A percentile compares a stretch with the other conserved stretches of the same genome.
Evolutionary conservation across 192 early-diverging fungal genomes (phyloP).

Genomic region (Backusella psychrophila): DNA sequence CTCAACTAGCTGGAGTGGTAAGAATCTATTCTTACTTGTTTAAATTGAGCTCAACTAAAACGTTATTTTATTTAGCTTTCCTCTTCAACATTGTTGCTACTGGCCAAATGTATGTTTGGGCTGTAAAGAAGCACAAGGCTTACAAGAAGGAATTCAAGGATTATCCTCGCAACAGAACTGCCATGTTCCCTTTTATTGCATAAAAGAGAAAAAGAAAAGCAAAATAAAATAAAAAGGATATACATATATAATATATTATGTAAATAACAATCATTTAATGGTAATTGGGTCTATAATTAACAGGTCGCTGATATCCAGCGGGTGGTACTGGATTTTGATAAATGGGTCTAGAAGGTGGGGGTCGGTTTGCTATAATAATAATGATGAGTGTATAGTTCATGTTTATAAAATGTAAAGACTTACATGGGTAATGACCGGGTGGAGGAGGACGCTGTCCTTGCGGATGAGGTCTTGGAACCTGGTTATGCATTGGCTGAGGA

Average conservation of each 20-base stretch:
- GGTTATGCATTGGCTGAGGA: neutral
- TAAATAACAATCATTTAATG: neutral
- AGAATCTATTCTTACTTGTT: neutral
- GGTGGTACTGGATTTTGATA: neutral
- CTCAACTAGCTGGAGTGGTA: conserved; percentile 68
- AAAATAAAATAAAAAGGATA: neutral
- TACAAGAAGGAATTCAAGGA: conserved; percentile 90
- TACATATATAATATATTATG: neutral
- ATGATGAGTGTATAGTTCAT: neutral
- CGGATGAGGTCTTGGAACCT: neutral
- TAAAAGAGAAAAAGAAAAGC: conserved; percentile 26
- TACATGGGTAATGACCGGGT: neutral
- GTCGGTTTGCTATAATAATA: neutral
- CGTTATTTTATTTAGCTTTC: conserved; percentile 34
- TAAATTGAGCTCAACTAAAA: neutral
- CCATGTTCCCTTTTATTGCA: conserved; percentile 69
- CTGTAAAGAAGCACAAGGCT: conserved; percentile 91
- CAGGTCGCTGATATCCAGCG: neutral
- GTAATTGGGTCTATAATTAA: neutral
- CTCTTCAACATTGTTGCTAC: conserved; percentile 68
- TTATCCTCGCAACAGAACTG: conserved; percentile 85
- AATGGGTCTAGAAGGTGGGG: neutral
- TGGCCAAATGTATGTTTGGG: conserved; percentile 94
- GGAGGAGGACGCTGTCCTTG: neutral
- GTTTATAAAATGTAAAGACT: neutral